phyloP scores from a whole-genome alignment of 2,329 filamentous ascomycete genomes.

The Fusarium siculi region DNA sequence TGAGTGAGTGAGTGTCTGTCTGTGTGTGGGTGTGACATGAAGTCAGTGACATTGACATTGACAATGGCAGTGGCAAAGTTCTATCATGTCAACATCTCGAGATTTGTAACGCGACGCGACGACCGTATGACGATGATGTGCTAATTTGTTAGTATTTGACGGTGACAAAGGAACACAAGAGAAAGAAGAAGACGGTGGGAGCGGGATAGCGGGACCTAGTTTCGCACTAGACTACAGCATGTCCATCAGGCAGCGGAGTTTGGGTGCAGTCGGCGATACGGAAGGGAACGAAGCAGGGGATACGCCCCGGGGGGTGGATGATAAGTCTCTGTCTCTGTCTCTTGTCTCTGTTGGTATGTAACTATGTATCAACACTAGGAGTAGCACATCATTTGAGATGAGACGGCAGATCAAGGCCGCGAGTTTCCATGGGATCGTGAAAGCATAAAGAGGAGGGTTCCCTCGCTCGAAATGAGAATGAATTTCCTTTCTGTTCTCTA shows the following conservation, averaged over 20 bases:
- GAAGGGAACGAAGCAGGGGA: constrained; percentile 35
- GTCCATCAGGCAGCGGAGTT: background rate
- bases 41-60: background rate
- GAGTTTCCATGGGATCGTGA: constrained; percentile 5
- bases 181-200: constrained; percentile 3
- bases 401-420: constrained; percentile 13
- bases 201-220: constrained; percentile 31
- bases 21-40: background rate
- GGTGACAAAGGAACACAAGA: background rate
- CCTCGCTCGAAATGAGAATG: constrained; percentile 33
- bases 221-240: background rate
- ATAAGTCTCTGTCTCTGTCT: background rate
- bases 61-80: constrained; percentile 14
- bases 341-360: background rate
- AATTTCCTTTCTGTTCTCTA: constrained; percentile 17
- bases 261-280: constrained; percentile 33
- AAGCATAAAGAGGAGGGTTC: constrained; percentile 45
- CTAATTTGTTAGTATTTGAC: background rate
- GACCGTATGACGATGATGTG: constrained; percentile 18
- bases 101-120: constrained; percentile 19
- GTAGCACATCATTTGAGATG: constrained; percentile 22
- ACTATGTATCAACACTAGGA: background rate
- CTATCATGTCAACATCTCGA: constrained; percentile 5
- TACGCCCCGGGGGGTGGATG: constrained; percentile 19
- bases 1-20: no score